Base-by-base conservation (phyloP, 805 yeast genomes). In the Metschnikowia reukaufii region DNA sequence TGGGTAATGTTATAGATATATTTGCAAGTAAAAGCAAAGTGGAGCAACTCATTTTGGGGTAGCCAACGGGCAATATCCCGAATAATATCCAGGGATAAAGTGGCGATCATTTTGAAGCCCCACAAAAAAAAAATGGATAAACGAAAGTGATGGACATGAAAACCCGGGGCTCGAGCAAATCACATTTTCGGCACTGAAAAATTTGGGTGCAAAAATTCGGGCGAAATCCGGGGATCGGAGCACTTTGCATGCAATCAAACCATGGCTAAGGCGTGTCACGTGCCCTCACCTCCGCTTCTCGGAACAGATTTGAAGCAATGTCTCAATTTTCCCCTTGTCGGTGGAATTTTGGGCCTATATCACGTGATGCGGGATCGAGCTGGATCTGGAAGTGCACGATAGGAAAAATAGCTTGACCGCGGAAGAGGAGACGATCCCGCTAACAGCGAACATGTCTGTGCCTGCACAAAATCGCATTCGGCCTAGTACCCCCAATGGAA, bases 201-300 rank as follows among this genome's bases (percentile, higher is more conserved):
- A 6, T 31, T 50, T 52, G 58, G 57, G 54, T 52, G 57, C 57
- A 55, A 54, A 55, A 34, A 37, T 42, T 34, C 21, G 48, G 39
- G 49, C 43, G 50, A 40, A 47, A 51, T 49, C 55, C 57, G 55
- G 55, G 44, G 51, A 31, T 53, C 57, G 57, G 57, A 48, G 51
- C 48, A 36, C 37, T 18, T 38, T 31, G 47, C 42, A 38, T 44
- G 38, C 21, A 39, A 17, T 13, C 18, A 35, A 19, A 30, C 29
- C 37, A 18, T 33, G 36, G 15, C 30, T 16, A 23, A 17, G 12
- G 6, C 20, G 16, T 2, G 29, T 44, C 47, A 44, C 47, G 47
- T 44, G 47, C 32, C 5, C n/a, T 2, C 3, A 17, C 27, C 32
- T 30, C 12, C 37, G 25, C 17, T 16, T 4, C 17, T 18, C 30